Percentiles rank a stretch among this genome's conserved stretches.
These are phyloP conservation scores for Penicillium chermesinum DNA, from an alignment of 495 filamentous ascomycete species.

Conservation along the genomic window DNA sequence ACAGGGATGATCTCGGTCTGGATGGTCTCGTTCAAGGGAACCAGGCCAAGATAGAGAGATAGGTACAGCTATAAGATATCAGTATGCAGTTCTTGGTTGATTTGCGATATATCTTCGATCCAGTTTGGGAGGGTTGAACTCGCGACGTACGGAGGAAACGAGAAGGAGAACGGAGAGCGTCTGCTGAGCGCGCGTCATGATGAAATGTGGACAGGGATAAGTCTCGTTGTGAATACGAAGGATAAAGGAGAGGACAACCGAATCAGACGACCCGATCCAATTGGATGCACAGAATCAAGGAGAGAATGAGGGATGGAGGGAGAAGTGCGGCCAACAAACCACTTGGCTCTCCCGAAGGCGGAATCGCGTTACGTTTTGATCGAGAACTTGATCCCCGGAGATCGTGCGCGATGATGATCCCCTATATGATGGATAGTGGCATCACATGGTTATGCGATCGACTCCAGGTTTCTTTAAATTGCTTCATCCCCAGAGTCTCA, in stretches of 20 bases:
- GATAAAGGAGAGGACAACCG: constrained; percentile 5
- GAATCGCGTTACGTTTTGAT: constrained; percentile 1
- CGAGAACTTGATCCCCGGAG: too few species aligned
- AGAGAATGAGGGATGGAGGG: constrained; percentile 11
- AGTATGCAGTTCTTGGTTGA: not conserved
- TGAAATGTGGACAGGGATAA: constrained; percentile 10
- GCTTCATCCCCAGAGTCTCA: too few species aligned
- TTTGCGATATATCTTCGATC: not conserved
- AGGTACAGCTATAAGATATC: constrained; percentile 72
- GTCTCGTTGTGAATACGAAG: not conserved
- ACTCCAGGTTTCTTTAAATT: too few species aligned
- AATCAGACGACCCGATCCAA: constrained; percentile 9
- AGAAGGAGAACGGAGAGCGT: constrained; percentile 81
- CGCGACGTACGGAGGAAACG: constrained; percentile 68
- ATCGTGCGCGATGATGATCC: too few species aligned
- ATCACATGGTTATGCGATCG: too few species aligned
- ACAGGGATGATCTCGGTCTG: constrained; percentile 51
- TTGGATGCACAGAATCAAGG: constrained; percentile 16
- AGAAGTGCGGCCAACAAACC: constrained; percentile 15
- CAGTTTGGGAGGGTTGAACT: not conserved
- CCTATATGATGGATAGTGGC: too few species aligned
- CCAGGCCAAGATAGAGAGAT: constrained; percentile 72
- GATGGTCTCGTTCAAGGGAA: constrained; percentile 69
- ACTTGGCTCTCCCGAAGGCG: constrained; percentile 14
- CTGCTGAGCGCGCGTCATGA: constrained; percentile 93